Base-by-base conservation (phyloP, 441 rosid genomes). In the Monsonia emarginata region DNA sequence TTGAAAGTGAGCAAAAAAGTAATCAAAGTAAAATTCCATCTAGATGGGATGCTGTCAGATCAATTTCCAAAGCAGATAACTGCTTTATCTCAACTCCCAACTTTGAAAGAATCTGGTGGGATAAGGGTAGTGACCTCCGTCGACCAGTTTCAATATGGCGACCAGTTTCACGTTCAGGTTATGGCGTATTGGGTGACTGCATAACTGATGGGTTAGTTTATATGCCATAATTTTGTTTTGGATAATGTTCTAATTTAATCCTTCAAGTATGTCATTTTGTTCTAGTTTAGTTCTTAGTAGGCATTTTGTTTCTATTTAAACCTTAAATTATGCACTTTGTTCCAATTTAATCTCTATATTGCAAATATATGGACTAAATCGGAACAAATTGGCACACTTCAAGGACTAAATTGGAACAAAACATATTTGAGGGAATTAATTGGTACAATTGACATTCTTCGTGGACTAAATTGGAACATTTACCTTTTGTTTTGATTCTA, bases 101-200 rank as follows among this genome's bases (percentile, higher is more conserved):
- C 75, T 95, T 95, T 71, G 97, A 92, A 85, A 90, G 98, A 82
- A 81, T 95, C 65, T 95, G 99, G 99, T 90, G 95, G 96, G 97
- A 92, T 83, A 90, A 85, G 77, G 99, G 99, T 67, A 81, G 90
- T 78, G 99, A 91, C 66, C 79, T 82, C 48, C 88, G 95, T 64
- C 76, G 91, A 66, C 90, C 99, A 10, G 85, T 90, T 68, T 95
- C 99, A 67, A 82, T 95, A 80, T 95, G 99, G 99, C 82, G 99
- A 77, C 99, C 99, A 71, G 61, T 88, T 64, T 78, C 84, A 50
- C 88, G 84, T 74, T 75, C 87, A 65, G 96, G 97, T 77, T 88
- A 76, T 79, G 89, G 94, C 56, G 75, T 83, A 30, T 75, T 95
- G 68, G 98, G 98, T 67, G 99, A 95, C 82, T 92, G 96, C 88